Conservation (phyloP, 257 asterid species). For the Lavandula angustifolia region DNA sequence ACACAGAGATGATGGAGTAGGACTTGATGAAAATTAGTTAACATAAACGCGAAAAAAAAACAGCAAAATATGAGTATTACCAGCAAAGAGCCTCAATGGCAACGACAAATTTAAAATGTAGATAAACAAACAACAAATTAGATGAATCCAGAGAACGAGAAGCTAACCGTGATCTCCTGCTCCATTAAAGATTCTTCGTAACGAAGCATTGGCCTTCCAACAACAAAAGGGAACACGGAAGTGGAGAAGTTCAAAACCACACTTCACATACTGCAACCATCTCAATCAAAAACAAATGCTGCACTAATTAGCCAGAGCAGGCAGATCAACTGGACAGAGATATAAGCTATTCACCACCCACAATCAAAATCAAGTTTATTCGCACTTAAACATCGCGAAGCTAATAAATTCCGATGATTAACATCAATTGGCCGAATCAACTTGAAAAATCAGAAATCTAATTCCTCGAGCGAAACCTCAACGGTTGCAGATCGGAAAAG, state of each 20-base stretch:
- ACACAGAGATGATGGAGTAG: conserved; percentile 13
- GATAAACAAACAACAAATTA: conserved; percentile 8
- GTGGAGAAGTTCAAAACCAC: conserved; percentile 98
- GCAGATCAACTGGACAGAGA: not conserved
- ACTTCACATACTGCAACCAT: conserved; percentile 89
- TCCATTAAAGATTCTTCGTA: conserved; percentile 93
- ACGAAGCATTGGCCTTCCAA: conserved; percentile 97
- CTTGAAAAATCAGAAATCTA: conserved; percentile 7
- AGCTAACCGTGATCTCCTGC: conserved; percentile 77
- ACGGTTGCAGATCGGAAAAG: conserved; percentile 3
- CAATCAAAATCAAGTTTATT: not conserved
- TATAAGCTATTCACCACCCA: conserved; percentile 3
- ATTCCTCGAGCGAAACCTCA: not conserved
- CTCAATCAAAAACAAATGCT: conserved; percentile 13
- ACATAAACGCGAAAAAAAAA: too few relatives aligned
- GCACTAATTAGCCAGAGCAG: conserved; percentile 15
- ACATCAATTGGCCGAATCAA: conserved; percentile 22
- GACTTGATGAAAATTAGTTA: conserved; percentile 15
- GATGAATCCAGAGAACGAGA: conserved; percentile 25
- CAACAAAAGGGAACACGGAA: conserved; percentile 94
- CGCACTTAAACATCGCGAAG: not conserved
- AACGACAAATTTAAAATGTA: not conserved
- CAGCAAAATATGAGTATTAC: too few relatives aligned
- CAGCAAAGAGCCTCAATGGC: not conserved
- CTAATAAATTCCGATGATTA: not conserved